Base-by-base conservation (phyloP, 2,329 filamentous ascomycete genomes). In the Sporothrix schenckii region DNA sequence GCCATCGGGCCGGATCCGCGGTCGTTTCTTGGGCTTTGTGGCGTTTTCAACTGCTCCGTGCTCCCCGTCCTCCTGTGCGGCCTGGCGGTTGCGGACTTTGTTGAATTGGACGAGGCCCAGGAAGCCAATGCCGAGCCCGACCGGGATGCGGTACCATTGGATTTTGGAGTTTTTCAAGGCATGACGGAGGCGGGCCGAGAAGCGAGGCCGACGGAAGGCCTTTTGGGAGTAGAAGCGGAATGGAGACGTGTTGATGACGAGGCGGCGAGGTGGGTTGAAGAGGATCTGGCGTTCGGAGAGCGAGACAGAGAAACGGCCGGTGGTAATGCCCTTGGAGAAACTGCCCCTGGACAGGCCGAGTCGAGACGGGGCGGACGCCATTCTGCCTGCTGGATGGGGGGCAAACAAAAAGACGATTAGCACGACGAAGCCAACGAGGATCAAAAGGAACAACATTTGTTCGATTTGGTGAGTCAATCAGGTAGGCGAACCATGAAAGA, bases 121-220 rank as follows among this genome's bases (percentile, higher is more conserved):
- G 76, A 97, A 93, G 70, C 88, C 92, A 76, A 97, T 89, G 72
- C 94, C 94, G 27, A 97, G 84, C 34, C 91, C 92, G 69, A 97
- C 87, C 27, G 94, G 94, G 75, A 97, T 97, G 61, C 92, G 92
- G 80, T 93, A 92, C 94, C 94, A 97, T 82, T 92, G 88, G 72
- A 95, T 85, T 79, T 84, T 87, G 73, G 82, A 83, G 74, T 83
- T 84, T 73, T 80, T 82, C 68, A 85, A 78, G 54, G 84, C 84
- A 71, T 81, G 81, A 34, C 84, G 81, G 70, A 87, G 80, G 39
- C 84, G 83, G 65, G 84, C 83, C 41, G 84, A 83, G 78, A 87
- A 87, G 71, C 81, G 81, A 50, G 81, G 83, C 73, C 82, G 79
- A 72, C 81, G 81, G 69, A 82, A 81, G 54, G 83, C 80, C 71